Percentiles rank a stretch among this genome's conserved stretches.
Conservation (phyloP, 352 stramenopile species). For the Globisporangium megalacanthum region DNA sequence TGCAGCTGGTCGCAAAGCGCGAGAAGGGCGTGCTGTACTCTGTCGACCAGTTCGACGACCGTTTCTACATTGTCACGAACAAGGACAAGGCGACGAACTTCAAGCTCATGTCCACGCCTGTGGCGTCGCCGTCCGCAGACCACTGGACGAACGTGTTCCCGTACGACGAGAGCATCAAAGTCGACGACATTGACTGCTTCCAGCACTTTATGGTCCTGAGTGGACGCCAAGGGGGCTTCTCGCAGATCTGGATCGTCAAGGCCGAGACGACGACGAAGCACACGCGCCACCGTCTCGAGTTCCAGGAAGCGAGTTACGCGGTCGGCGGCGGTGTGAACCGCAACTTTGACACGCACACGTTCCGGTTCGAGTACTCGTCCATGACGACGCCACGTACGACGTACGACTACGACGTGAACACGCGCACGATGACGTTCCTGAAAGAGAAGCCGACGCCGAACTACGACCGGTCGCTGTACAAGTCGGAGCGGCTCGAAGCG, state of each 20-base stretch:
- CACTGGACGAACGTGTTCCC: slow-evolving; percentile 89
- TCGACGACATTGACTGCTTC: slow-evolving; percentile 88
- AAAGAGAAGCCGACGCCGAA: slow-evolving; percentile 92
- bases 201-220: slow-evolving; percentile 81
- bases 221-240: slow-evolving; percentile 83
- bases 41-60: slow-evolving; percentile 82
- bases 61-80: slow-evolving; percentile 95
- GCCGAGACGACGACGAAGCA: slow-evolving; percentile 40
- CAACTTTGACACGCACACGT: slow-evolving; percentile 86
- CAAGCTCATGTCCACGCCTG: slow-evolving; percentile 80
- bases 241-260: slow-evolving; percentile 81
- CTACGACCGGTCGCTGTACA: slow-evolving; percentile 91
- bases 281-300: slow-evolving; percentile 64
- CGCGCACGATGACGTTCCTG: slow-evolving; percentile 61
- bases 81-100: slow-evolving; percentile 92
- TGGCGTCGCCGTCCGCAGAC: slow-evolving; percentile 35
- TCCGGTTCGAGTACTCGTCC: slow-evolving; percentile 91
- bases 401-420: slow-evolving; percentile 81
- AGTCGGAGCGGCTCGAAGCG: slow-evolving; percentile 87
- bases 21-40: slow-evolving; percentile 73
- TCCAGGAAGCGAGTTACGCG: slow-evolving; percentile 89
- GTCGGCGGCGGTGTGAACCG: slow-evolving; percentile 73
- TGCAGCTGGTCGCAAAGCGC: slow-evolving; percentile 60
- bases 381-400: slow-evolving; percentile 89
- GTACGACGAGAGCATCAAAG: slow-evolving; percentile 72